Percentiles rank a stretch among this genome's conserved stretches.
phyloP scores from a whole-genome alignment of 2,329 filamentous ascomycete species.

The Aspergillus ibericus region DNA sequence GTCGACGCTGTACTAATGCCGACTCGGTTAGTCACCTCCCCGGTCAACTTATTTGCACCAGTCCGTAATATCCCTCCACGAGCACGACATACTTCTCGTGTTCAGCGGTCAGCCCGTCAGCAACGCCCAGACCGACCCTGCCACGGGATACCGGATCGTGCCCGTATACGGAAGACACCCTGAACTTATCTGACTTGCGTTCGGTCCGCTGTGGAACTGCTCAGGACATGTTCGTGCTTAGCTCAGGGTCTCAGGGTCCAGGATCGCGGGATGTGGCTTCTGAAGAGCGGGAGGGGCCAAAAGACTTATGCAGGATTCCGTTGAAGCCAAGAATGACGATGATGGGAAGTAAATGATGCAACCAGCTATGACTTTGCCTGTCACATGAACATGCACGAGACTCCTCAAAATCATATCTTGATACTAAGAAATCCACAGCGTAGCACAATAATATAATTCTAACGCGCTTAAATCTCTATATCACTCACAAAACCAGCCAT shows the following conservation, averaged over 20 bases:
- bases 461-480: no score
- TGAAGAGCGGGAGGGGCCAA: not conserved
- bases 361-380: no score
- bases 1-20: not conserved
- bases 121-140: not conserved
- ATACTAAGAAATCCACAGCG: no score
- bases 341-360: not conserved
- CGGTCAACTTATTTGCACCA: not conserved
- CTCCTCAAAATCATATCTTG: no score
- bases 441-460: no score
- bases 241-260: slow-evolving; percentile 5
- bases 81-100: not conserved
- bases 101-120: not conserved
- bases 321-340: not conserved
- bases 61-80: not conserved
- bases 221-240: not conserved
- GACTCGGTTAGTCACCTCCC: not conserved
- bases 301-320: not conserved
- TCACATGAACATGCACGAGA: no score
- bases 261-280: not conserved
- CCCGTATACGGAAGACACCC: not conserved
- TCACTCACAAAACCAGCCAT: no score
- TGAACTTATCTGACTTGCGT: not conserved
- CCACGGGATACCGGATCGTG: not conserved
- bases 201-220: slow-evolving; percentile 2